A percentile compares a stretch with the other conserved stretches of the same genome.
Conservation (phyloP, 2,329 filamentous ascomycete species). For the Macrophomina tecta region DNA sequence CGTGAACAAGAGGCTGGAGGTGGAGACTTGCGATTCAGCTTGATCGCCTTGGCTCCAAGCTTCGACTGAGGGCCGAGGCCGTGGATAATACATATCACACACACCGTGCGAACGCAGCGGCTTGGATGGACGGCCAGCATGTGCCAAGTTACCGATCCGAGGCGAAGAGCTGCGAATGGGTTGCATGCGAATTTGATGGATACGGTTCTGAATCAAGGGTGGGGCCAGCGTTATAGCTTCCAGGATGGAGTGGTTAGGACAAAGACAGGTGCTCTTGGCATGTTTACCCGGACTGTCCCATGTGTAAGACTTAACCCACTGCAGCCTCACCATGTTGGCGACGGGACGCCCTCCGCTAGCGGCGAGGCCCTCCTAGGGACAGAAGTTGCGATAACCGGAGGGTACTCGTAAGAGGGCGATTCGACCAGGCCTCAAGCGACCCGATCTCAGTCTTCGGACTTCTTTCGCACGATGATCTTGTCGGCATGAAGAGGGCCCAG, state of each 20-base stretch:
- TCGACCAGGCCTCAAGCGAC: too few species aligned
- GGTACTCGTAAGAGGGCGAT: too few species aligned
- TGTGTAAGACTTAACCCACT: constrained; percentile 6
- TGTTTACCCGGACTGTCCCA: background rate
- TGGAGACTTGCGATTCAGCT: constrained; percentile 67
- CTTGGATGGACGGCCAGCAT: background rate
- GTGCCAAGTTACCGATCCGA: constrained; percentile 12
- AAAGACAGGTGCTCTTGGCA: constrained; percentile 16
- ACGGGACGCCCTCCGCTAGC: background rate
- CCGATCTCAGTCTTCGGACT: too few species aligned
- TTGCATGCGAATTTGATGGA: constrained; percentile 6
- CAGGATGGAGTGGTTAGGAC: constrained; percentile 14
- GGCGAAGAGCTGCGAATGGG: background rate
- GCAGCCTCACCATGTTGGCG: background rate
- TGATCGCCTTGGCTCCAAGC: constrained; percentile 64
- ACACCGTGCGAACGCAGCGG: constrained; percentile 13
- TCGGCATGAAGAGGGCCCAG: too few species aligned
- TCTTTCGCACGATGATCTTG: too few species aligned
- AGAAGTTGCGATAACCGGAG: background rate
- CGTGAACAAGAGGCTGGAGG: constrained; percentile 60
- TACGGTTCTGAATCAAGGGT: constrained; percentile 12
- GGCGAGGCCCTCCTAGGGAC: background rate
- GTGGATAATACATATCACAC: background rate
- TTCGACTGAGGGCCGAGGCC: constrained; percentile 54
- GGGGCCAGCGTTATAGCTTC: constrained; percentile 20